Evolutionary conservation across 2,329 filamentous ascomycete genomes (phyloP).

Genomic region (Fonsecaea nubica): DNA sequence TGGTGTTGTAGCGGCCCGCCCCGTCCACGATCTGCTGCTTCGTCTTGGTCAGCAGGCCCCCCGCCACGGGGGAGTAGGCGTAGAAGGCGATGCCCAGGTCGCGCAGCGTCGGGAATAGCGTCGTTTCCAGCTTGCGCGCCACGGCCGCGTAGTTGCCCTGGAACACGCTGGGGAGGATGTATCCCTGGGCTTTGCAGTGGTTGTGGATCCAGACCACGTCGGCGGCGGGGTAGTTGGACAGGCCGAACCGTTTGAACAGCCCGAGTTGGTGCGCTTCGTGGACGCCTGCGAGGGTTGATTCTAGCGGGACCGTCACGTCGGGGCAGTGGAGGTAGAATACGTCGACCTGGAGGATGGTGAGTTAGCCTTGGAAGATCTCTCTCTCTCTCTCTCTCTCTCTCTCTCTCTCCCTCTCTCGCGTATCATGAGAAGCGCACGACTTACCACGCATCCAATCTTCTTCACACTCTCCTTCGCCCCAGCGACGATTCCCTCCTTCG

Average conservation of each 20-base stretch:
- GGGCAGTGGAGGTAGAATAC: constrained; percentile 48
- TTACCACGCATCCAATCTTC: constrained; percentile 29
- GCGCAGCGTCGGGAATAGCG: constrained; percentile 47
- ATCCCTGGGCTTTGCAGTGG: constrained; percentile 46
- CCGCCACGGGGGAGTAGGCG: constrained; percentile 43
- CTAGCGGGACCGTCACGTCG: constrained; percentile 45
- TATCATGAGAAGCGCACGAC: not conserved
- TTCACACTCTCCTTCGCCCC: constrained; percentile 34
- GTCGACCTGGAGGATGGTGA: constrained; percentile 44
- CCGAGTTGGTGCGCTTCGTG: constrained; percentile 44
- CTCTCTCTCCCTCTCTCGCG: too few species aligned
- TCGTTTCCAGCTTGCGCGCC: constrained; percentile 45
- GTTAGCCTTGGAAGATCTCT: not conserved
- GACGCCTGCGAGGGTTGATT: constrained; percentile 48
- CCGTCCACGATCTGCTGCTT: constrained; percentile 41
- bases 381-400: too few species aligned
- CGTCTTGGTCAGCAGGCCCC: constrained; percentile 47
- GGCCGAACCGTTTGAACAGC: constrained; percentile 46
- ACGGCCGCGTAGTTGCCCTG: constrained; percentile 51
- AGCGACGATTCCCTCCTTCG: constrained; percentile 31
- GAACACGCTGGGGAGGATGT: constrained; percentile 48
- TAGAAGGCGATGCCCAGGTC: constrained; percentile 43
- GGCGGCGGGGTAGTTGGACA: constrained; percentile 47
- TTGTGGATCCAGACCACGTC: constrained; percentile 44
- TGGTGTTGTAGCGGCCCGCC: constrained; percentile 43